Evolutionary conservation across 305 asterid species (phyloP).

Genomic region (Fraxinus baroniana): DNA sequence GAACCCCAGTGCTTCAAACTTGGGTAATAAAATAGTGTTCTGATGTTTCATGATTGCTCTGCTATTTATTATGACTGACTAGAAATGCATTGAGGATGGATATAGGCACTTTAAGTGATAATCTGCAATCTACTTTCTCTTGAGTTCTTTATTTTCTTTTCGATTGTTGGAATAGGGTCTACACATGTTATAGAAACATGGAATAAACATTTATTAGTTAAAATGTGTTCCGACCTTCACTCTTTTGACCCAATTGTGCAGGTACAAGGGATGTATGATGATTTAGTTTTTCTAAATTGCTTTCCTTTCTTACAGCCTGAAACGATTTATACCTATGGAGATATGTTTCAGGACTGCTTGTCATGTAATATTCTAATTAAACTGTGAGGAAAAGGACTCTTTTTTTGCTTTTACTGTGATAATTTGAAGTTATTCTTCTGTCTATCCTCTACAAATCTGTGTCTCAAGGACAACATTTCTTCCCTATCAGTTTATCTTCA

Average conservation of each 20-base stretch:
- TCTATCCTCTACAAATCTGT: neutral
- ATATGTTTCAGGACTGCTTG: neutral
- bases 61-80: slow-evolving; percentile 10
- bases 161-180: neutral
- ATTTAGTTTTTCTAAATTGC: neutral
- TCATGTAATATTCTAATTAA: neutral
- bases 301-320: neutral
- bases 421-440: neutral
- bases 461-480: neutral
- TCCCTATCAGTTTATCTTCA: neutral
- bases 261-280: neutral
- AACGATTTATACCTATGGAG: neutral
- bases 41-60: slow-evolving; percentile 8
- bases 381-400: neutral
- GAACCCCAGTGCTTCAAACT: slow-evolving; percentile 68
- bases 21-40: slow-evolving; percentile 42
- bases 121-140: neutral
- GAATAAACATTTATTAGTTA: neutral
- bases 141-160: neutral
- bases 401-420: neutral
- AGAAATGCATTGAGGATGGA: neutral
- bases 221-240: neutral
- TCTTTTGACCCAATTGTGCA: neutral
- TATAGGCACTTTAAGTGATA: neutral
- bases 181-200: neutral